Percentiles rank a stretch among this genome's conserved stretches.
Evolutionary conservation across 2,329 filamentous ascomycete species (phyloP).

Genomic region (Delphinella strobiligena): DNA sequence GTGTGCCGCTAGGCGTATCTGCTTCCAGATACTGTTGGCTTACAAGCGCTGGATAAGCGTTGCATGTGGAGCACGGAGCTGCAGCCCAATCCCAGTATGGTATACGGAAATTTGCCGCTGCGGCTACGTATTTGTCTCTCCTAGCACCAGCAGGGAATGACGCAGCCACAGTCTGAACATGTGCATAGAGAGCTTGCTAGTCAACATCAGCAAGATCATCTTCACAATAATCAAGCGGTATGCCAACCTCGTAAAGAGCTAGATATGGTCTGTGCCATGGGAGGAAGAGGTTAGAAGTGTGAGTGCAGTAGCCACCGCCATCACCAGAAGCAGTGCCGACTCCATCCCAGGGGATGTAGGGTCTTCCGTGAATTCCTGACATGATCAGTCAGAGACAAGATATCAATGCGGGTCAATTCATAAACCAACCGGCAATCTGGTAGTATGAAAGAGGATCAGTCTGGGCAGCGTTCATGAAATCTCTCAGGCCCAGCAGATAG

Average conservation of each 20-base stretch:
- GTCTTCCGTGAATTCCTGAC: constrained; percentile 71
- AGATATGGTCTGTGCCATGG: constrained; percentile 79
- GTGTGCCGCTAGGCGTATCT: constrained; percentile 20
- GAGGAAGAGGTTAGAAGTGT: constrained; percentile 63
- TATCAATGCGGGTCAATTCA: no score
- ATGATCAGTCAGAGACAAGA: no score
- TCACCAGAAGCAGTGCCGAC: constrained; percentile 36
- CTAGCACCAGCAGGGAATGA: constrained; percentile 26
- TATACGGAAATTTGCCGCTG: constrained; percentile 28
- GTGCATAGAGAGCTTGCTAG: constrained; percentile 31
- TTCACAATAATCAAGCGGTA: background rate
- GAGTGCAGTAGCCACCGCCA: constrained; percentile 61
- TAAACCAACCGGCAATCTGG: constrained; percentile 58
- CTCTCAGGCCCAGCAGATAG: constrained; percentile 61
- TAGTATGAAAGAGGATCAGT: constrained; percentile 60
- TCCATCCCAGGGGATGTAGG: constrained; percentile 47
- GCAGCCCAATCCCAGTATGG: constrained; percentile 40
- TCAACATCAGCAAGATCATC: constrained; percentile 7
- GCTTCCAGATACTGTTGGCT: constrained; percentile 25
- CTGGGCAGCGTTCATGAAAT: constrained; percentile 58
- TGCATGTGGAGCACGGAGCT: constrained; percentile 17
- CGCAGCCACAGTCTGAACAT: constrained; percentile 28
- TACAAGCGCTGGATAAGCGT: constrained; percentile 27
- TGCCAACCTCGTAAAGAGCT: constrained; percentile 43
- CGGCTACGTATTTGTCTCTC: constrained; percentile 27